A percentile compares a stretch with the other conserved stretches of the same genome.
Conservation (phyloP, 257 asterid genomes). For the Nicotiana attenuata region DNA sequence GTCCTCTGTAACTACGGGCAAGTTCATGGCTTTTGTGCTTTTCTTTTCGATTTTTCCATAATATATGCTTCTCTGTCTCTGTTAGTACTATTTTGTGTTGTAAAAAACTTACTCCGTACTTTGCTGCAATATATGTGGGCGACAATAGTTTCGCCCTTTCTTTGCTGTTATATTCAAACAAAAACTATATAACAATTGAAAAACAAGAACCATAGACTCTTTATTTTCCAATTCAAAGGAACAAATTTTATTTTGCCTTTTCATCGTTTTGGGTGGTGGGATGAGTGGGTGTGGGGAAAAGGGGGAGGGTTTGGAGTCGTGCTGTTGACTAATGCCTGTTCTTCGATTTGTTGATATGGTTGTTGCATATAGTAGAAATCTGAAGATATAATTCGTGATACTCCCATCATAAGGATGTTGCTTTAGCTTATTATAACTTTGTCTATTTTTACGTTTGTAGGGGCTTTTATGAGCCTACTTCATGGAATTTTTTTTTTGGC, state of each 20-base stretch:
- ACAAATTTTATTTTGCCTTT: not conserved
- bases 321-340: not conserved
- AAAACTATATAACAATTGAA: not conserved
- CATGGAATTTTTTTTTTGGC: not conserved
- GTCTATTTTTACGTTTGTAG: too few relatives aligned
- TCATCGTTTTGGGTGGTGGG: not conserved
- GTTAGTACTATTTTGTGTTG: not conserved
- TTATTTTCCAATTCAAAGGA: not conserved
- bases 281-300: not conserved
- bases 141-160: not conserved
- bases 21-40: not conserved
- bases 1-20: not conserved
- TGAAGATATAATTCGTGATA: too few relatives aligned
- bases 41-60: not conserved
- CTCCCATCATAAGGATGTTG: too few relatives aligned
- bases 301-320: not conserved
- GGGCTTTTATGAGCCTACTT: not conserved
- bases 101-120: too few relatives aligned
- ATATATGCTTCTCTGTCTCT: not conserved
- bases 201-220: not conserved
- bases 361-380: too few relatives aligned
- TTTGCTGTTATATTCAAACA: not conserved
- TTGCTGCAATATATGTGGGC: not conserved
- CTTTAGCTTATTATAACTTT: not conserved
- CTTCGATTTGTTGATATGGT: not conserved